Conservation (phyloP, 257 asterid species). For the Fraxinus cuspidata region DNA sequence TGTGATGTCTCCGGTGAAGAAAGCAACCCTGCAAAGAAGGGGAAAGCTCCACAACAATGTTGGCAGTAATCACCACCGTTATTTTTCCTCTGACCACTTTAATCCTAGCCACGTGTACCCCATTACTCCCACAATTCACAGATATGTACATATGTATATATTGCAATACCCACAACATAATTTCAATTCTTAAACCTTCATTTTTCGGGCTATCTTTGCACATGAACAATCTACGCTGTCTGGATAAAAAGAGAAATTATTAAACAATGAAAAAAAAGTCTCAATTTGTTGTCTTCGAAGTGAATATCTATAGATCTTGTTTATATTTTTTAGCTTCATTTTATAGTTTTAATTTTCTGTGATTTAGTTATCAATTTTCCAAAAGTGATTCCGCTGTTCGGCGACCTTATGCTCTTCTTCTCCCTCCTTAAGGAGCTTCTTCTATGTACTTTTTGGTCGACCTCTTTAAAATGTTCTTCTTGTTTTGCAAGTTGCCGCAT, state of each 20-base stretch:
- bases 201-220: slow-evolving; percentile 22
- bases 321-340: not conserved
- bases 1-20: no score
- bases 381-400: slow-evolving; percentile 58
- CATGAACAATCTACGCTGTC: not conserved
- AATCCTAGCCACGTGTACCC: slow-evolving; percentile 45
- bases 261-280: slow-evolving; percentile 2
- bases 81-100: slow-evolving; percentile 33
- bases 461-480: slow-evolving; percentile 56
- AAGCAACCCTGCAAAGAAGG: no score
- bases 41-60: slow-evolving; percentile 22
- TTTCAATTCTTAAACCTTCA: slow-evolving; percentile 37
- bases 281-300: slow-evolving; percentile 32
- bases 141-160: slow-evolving; percentile 32
- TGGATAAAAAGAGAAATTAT: slow-evolving; percentile 11
- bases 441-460: slow-evolving; percentile 71
- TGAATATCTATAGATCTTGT: slow-evolving; percentile 7
- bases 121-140: slow-evolving; percentile 17
- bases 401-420: slow-evolving; percentile 60
- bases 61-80: slow-evolving; percentile 38
- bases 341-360: not conserved
- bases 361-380: slow-evolving; percentile 24
- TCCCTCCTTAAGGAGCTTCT: slow-evolving; percentile 72
- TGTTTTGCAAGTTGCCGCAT: slow-evolving; percentile 64
- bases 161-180: not conserved